Base-by-base conservation (phyloP, 1,284 basidiomycete genomes). In the Apiotrichum gamsii region DNA sequence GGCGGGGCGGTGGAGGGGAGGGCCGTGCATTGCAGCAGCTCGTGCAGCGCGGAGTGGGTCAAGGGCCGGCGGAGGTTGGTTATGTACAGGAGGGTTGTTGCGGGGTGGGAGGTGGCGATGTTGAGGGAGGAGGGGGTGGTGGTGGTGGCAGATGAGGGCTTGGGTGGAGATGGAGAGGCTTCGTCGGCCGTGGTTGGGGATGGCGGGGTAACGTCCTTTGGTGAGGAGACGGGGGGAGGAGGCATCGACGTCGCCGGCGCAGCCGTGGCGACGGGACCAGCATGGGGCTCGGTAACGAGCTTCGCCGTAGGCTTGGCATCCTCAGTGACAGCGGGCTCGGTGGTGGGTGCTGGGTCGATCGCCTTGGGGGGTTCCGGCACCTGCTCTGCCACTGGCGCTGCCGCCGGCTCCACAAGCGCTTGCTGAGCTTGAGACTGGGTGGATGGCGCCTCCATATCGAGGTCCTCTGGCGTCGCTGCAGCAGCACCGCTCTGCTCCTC, bases 41-140 rank as follows among this genome's bases (percentile, higher is more conserved):
- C 38, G 34, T 45, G 42, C 3, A 51, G 41, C 5, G 45, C 35
- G 3, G 60, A 39, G 10, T 60, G 54, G 3, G 59, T 54, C 8
- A 73, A 51, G 16, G 72, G 72, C 19, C 72, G 64, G 21, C 62
- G 61, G 10, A 74, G 62, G 48, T 70, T 69, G 18, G 61, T 56
- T 41, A 74, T 67, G 62, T 70, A 72, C 2, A 74, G 39, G 2
- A 61, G 56, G 5, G 49, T 52, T 3, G 64, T 69, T 1, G 70
- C 69, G 1, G 66, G 66, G 47, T 70, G 59, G 9, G 50, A 39
- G 19, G 67, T 56, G 38, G 70, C 67, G 2, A 61, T 45, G 3
- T 72, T 51, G 11, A 58, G 55, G 1, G 58, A 15, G 3, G 68
- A 65, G 3, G 67, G 57, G 18, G 59, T 8, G 20, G 32, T 16